These are phyloP conservation scores for Hymenoscyphus repandus DNA, from an alignment of 2,329 filamentous ascomycete species.

Conservation along the genomic window DNA sequence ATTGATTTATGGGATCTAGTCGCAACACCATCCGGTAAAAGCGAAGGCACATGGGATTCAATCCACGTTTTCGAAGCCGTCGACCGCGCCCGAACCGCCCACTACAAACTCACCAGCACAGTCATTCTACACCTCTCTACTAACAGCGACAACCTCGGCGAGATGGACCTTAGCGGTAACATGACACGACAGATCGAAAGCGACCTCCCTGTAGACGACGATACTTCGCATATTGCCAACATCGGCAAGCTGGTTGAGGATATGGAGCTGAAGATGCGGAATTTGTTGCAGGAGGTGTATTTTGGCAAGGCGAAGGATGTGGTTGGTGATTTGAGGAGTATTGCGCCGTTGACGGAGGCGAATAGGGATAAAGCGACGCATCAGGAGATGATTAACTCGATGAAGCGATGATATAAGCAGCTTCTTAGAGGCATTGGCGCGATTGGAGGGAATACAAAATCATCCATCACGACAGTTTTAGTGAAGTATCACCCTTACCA, in stretches of 20 bases:
- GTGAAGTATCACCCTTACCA: no score
- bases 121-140: slow-evolving; percentile 86
- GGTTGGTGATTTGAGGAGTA: slow-evolving; percentile 87
- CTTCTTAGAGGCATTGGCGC: not conserved
- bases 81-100: slow-evolving; percentile 83
- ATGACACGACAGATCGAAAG: slow-evolving; percentile 96
- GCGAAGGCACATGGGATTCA: slow-evolving; percentile 87
- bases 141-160: slow-evolving; percentile 62
- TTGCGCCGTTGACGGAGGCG: slow-evolving; percentile 76
- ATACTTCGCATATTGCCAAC: slow-evolving; percentile 92
- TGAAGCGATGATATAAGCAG: slow-evolving; percentile 32
- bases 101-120: slow-evolving; percentile 97
- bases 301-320: slow-evolving; percentile 99
- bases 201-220: slow-evolving; percentile 82
- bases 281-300: slow-evolving; percentile 96
- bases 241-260: slow-evolving; percentile 93
- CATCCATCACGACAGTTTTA: no score
- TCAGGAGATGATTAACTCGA: slow-evolving; percentile 73
- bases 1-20: slow-evolving; percentile 39
- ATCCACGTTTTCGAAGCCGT: slow-evolving; percentile 98
- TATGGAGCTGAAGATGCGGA: slow-evolving; percentile 99
- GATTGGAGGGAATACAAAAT: no score
- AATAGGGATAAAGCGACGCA: slow-evolving; percentile 81
- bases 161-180: slow-evolving; percentile 91
- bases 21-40: slow-evolving; percentile 58